These are phyloP conservation scores for Aquilaria sinensis DNA, from an alignment of 345 rosid species.

Conservation along the genomic window DNA sequence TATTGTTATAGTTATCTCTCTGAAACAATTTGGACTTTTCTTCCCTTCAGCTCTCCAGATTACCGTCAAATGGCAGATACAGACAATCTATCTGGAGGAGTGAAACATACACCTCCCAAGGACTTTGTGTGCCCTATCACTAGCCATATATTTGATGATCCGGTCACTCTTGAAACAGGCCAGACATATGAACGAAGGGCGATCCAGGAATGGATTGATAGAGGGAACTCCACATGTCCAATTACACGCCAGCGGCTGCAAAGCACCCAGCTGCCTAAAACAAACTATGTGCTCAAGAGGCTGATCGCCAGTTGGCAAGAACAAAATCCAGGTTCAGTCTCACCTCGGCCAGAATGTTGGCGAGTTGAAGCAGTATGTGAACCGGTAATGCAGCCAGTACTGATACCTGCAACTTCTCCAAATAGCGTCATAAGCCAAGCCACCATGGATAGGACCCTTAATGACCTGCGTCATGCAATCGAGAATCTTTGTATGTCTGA, in stretches of 20 bases:
- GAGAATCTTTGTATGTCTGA: conserved; percentile 55
- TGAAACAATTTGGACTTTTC: conserved; percentile 19
- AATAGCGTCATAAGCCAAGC: conserved; percentile 46
- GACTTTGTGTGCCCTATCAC: conserved; percentile 76
- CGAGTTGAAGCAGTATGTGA: not conserved
- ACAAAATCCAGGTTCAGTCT: conserved; percentile 25
- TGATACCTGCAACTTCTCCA: conserved; percentile 36
- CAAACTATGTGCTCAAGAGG: conserved; percentile 65
- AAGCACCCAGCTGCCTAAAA: conserved; percentile 47
- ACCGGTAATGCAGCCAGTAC: conserved; percentile 14
- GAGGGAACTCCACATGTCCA: conserved; percentile 66
- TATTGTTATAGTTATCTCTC: conserved; percentile 14
- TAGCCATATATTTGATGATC: conserved; percentile 48
- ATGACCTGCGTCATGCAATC: conserved; percentile 44
- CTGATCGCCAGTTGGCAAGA: conserved; percentile 63
- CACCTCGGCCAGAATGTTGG: conserved; percentile 8
- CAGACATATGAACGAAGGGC: conserved; percentile 74
- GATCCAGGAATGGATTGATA: conserved; percentile 57
- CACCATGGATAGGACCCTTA: conserved; percentile 35
- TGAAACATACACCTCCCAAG: conserved; percentile 43
- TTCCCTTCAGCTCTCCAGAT: conserved; percentile 23
- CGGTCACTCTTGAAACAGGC: conserved; percentile 74
- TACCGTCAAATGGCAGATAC: conserved; percentile 34
- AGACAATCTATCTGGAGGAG: conserved; percentile 29
- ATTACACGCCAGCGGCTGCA: conserved; percentile 59